Percentiles rank a stretch among this genome's conserved stretches.
Evolutionary conservation across 306 rosid species (phyloP).

Genomic region (Fagus crenata): DNA sequence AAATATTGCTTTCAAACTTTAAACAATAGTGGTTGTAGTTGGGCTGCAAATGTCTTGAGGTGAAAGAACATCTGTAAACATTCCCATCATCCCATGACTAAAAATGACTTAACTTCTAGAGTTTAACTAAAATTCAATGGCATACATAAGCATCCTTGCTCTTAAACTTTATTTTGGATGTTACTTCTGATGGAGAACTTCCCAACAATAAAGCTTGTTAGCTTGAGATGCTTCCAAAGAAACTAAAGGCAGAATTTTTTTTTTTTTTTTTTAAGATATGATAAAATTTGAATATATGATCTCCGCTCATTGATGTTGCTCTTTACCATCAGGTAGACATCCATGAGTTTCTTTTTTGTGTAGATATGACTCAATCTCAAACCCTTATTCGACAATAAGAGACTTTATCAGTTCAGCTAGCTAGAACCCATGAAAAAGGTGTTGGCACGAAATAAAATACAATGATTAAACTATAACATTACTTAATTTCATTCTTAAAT

Average conservation of each 20-base stretch:
- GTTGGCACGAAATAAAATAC: too few relatives aligned
- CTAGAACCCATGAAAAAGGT: neutral
- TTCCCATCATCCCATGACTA: neutral
- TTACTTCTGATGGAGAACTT: neutral
- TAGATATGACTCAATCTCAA: too few relatives aligned
- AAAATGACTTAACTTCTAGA: neutral
- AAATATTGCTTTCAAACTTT: neutral
- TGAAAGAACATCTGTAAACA: slow-evolving; percentile 15
- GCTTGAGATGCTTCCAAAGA: neutral
- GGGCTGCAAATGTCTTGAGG: slow-evolving; percentile 16
- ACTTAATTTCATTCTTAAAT: too few relatives aligned
- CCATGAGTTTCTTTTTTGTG: too few relatives aligned
- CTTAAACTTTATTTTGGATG: neutral
- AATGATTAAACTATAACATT: neutral
- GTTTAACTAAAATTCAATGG: neutral
- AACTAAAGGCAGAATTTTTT: too few relatives aligned
- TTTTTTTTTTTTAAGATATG: too few relatives aligned
- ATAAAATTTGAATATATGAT: too few relatives aligned
- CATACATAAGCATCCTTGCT: neutral
- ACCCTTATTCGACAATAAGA: too few relatives aligned
- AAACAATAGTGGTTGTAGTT: neutral
- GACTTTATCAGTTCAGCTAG: too few relatives aligned
- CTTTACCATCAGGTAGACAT: too few relatives aligned
- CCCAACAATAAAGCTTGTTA: slow-evolving; percentile 3
- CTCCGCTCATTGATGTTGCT: too few relatives aligned